Percentiles rank a stretch among this genome's conserved stretches.
These are phyloP conservation scores for Blastobotrys petasosporus DNA, from an alignment of 1,139 yeast species.

Conservation along the genomic window DNA sequence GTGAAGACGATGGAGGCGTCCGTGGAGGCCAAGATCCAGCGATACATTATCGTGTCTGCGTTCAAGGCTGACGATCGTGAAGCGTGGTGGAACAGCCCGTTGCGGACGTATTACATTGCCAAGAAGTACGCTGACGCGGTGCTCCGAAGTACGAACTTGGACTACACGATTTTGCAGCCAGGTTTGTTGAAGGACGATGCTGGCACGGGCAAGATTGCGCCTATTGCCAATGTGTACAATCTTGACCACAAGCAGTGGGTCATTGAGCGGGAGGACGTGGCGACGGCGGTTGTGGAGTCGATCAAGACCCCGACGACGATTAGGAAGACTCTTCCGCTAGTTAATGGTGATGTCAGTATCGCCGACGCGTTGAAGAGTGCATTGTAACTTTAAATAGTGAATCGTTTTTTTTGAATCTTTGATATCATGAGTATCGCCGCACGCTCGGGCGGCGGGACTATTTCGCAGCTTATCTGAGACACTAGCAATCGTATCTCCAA, in stretches of 20 bases:
- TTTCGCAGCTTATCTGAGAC: no score
- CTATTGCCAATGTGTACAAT: slow-evolving; percentile 1
- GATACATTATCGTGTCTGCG: slow-evolving; percentile 55
- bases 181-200: slow-evolving; percentile 39
- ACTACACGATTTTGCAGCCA: slow-evolving; percentile 51
- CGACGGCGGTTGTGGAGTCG: slow-evolving; percentile 14
- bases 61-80: slow-evolving; percentile 47
- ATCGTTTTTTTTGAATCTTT: no score
- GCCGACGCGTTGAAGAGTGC: slow-evolving; percentile 4
- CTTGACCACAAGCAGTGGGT: background rate
- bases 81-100: slow-evolving; percentile 33
- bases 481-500: no score
- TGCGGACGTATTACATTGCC: slow-evolving; percentile 44
- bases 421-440: no score
- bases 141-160: slow-evolving; percentile 38
- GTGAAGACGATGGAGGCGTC: slow-evolving; percentile 55
- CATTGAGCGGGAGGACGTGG: slow-evolving; percentile 20
- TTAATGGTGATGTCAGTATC: slow-evolving; percentile 16
- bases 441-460: no score
- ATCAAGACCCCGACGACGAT: slow-evolving; percentile 13
- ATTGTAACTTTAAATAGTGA: no score
- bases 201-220: slow-evolving; percentile 34
- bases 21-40: slow-evolving; percentile 40
- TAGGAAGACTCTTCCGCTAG: slow-evolving; percentile 17
- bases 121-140: slow-evolving; percentile 53